Conservation (phyloP, 2,329 filamentous ascomycete species). For the Mycosphaerella sp. region DNA sequence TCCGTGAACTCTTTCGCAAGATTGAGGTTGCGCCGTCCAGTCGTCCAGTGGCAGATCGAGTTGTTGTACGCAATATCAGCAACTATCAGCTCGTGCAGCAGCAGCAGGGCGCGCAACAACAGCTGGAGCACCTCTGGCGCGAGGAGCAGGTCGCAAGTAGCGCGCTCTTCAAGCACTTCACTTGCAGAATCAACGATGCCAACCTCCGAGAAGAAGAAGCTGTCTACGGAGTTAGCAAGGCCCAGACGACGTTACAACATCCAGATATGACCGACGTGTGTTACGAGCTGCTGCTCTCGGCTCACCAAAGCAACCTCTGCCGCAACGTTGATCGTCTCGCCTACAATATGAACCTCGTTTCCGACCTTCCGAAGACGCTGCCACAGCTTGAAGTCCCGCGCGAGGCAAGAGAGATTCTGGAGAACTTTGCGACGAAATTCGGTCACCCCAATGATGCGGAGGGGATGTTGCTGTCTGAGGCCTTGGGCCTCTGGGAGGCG, state of each 20-base stretch:
- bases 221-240: not conserved
- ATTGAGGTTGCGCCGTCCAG: not conserved
- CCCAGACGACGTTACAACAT: not conserved
- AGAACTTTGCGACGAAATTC: constrained; percentile 11
- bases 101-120: not conserved
- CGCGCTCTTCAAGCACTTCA: not conserved
- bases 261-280: not conserved
- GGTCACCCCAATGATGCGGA: constrained; percentile 14
- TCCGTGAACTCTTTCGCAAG: not conserved
- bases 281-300: not conserved
- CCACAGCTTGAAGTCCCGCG: not conserved
- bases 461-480: constrained; percentile 11
- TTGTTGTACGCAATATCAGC: not conserved
- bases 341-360: not conserved
- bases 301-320: not conserved
- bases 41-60: not conserved
- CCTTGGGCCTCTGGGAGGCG: constrained; percentile 2
- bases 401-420: constrained; percentile 13
- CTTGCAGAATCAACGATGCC: not conserved
- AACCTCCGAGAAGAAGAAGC: not conserved
- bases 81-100: not conserved
- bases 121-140: constrained; percentile 1
- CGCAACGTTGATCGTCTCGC: constrained; percentile 10
- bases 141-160: not conserved
- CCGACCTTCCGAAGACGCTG: not conserved